Percentiles rank a stretch among this genome's conserved stretches.
Conservation (phyloP, 1,284 basidiomycete species). For the Ustilago trichophora region DNA sequence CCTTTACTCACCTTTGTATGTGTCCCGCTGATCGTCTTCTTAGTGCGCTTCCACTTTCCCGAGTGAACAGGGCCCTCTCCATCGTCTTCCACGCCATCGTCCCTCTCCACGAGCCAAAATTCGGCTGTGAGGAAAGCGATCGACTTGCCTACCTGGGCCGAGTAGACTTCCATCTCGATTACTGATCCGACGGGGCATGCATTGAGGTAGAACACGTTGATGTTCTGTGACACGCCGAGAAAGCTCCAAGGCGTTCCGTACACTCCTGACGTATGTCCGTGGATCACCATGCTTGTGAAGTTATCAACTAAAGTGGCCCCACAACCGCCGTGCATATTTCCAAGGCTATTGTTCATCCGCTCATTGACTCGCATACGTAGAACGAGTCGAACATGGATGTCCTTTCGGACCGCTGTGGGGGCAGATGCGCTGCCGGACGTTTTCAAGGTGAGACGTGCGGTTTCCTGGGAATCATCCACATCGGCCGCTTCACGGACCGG, state of each 20-base stretch:
- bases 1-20: conserved; percentile 53
- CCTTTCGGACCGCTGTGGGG: conserved; percentile 29
- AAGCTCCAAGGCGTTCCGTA: conserved; percentile 52
- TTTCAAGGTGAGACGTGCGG: conserved; percentile 20
- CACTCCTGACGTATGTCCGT: conserved; percentile 47
- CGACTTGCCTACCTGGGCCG: conserved; percentile 46
- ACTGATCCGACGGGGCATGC: conserved; percentile 52
- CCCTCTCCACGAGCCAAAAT: conserved; percentile 48
- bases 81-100: conserved; percentile 27
- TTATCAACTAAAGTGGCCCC: conserved; percentile 54
- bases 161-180: conserved; percentile 56
- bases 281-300: conserved; percentile 46
- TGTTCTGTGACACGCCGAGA: conserved; percentile 61
- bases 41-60: conserved; percentile 46
- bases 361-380: conserved; percentile 51
- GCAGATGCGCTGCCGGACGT: conserved; percentile 11
- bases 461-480: conserved; percentile 27
- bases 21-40: conserved; percentile 39
- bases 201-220: conserved; percentile 57
- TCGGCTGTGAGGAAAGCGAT: conserved; percentile 50
- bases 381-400: conserved; percentile 36
- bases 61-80: conserved; percentile 16
- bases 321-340: conserved; percentile 58
- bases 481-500: conserved; percentile 28
- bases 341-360: conserved; percentile 52